Evolutionary conservation across 768 basidiomycete species (phyloP), one percentile per base, ranked within the genome.

Genomic region (Dioszegia crocea): DNA sequence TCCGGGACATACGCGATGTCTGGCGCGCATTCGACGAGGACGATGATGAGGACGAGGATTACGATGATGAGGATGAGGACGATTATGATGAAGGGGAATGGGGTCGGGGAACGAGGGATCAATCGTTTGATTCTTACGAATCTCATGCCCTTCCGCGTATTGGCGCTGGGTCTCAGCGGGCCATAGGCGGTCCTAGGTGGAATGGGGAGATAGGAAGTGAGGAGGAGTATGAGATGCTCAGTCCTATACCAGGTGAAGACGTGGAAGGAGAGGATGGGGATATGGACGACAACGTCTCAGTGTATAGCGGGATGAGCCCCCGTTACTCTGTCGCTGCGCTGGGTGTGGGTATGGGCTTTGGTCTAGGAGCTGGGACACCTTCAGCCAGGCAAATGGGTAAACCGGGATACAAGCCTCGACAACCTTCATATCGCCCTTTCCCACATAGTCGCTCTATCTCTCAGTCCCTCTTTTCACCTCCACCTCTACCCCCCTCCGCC

Each of bases 1-100:
- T 98, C 53, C 85, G 89, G 55, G 96, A 96, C 78, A 79, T 98
- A 51, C 83, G 91, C 46, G 91, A 97, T 80, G 90, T 98, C 57
- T 90, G 93, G 78, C 86, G 85, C 52, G 93, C 94, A 75, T 98
- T 98, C 71, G 83, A 96, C 55, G 89, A 92, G 60, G 71, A 60
- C 4, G 88, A 88, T 64, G 87, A 89, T 65, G 73, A 77, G 16
- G 64, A 59, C 1, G 84, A 84, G 23, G 64, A 59, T 26, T 57
- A 63, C 14, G 86, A 86, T 40, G 85, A 87, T n/a, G 88, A 89
- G 21, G 86, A 82, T 45, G 89, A 85, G 62, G 88, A 91, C 76
- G 89, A 88, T 87, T 86, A 90, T 23, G 84, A 87, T 8, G 33
- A 14, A 54, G 52, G 48, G n/a, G 39, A 38, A 33, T 44, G 51